Conservation (phyloP, 495 filamentous ascomycete genomes). For the Astrocystis sublimbata region DNA sequence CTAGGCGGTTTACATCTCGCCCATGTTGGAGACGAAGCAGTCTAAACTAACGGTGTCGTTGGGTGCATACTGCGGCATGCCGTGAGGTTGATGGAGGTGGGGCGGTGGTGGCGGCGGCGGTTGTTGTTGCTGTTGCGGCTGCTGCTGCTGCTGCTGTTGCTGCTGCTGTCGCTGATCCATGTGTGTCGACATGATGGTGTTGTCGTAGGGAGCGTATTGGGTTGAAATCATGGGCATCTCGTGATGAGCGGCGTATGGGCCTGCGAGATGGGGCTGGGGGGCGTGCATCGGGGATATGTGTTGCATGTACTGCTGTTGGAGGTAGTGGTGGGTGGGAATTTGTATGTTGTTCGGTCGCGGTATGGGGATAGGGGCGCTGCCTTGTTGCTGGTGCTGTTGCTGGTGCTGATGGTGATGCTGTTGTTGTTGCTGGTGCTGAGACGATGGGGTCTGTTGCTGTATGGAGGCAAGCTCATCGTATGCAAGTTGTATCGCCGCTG, state of each 20-base stretch:
- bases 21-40: conserved; percentile 18
- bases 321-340: not conserved
- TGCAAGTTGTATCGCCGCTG: conserved; percentile 14
- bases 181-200: not conserved
- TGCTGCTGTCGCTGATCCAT: conserved; percentile 5
- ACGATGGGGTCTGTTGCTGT: conserved; percentile 2
- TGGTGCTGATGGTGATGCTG: conserved; percentile 3
- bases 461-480: conserved; percentile 19
- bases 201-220: conserved; percentile 5
- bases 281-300: conserved; percentile 9
- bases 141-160: not conserved
- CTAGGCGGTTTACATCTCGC: conserved; percentile 3
- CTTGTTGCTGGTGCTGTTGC: conserved; percentile 12
- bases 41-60: conserved; percentile 8
- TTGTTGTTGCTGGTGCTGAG: not conserved
- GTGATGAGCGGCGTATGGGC: conserved; percentile 9
- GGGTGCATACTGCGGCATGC: not conserved
- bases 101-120: not conserved
- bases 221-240: conserved; percentile 1
- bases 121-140: not conserved
- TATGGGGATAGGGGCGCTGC: conserved; percentile 10
- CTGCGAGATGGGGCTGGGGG: conserved; percentile 10
- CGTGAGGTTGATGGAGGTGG: not conserved
- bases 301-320: conserved; percentile 12
- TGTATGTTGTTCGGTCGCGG: conserved; percentile 1